Evolutionary conservation across 1,139 yeast species (phyloP), one percentile per base, ranked within the genome.

Genomic region (Sugiyamaella neomexicana): DNA sequence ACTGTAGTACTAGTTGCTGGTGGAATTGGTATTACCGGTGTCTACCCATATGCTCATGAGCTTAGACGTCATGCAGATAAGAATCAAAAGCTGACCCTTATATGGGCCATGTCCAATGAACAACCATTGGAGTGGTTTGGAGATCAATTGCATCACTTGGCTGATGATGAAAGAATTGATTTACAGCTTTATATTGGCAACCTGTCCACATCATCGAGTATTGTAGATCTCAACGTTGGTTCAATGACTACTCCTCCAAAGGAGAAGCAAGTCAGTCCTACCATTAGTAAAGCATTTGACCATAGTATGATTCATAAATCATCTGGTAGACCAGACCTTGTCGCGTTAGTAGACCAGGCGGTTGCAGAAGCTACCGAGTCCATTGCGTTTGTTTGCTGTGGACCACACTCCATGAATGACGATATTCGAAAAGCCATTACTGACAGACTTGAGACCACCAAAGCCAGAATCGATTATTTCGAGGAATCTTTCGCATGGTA

Each of bases 1-100:
- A 77, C 77, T 46, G 68, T 75, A 4, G 67, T 82, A 8, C 72
- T 83, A 51, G 59, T 83, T 52, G 80, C 81, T 5, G 84, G 87
- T 62, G 89, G 89, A 56, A 83, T 82, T 61, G 91, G 91, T 65
- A 74, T 85, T 57, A 83, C 90, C 1, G 83, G 83, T 9, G 54
- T 60, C 9, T 54, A 57, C 25, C 60, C 65, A 5, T 63, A 64
- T 53, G 66, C 67, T 13, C 54, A 56, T n/a, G 60, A 61, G 39
- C 46, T 52, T 23, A 39, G 48, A 31, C 50, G 50, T 9, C 56
- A 39, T 10, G 57, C 46, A 8, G 56, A 53, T 32, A 44, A 45
- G 34, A 31, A 44, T 9, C 55, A 47, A 15, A 53, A 44, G 20
- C 29, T 55, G 2, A 44, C 48, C 2, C 25, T 59, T 10, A 48